A percentile compares a stretch with the other conserved stretches of the same genome.
Evolutionary conservation across 2,329 filamentous ascomycete species (phyloP).

Genomic region (Fusarium staphyleae): DNA sequence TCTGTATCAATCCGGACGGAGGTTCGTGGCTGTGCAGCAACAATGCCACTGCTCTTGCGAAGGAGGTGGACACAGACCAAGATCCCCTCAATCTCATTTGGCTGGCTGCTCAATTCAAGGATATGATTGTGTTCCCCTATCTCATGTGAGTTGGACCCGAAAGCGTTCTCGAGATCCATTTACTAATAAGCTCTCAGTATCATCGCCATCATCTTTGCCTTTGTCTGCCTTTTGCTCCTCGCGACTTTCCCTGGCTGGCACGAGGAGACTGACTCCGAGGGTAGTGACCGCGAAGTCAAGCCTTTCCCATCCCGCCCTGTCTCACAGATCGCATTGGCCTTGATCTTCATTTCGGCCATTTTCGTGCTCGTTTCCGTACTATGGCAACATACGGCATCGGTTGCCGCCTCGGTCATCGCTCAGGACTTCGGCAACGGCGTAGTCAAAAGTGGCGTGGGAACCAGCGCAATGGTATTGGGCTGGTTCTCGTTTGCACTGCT

Average conservation of each 20-base stretch:
- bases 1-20: conserved; percentile 91
- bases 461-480: conserved; percentile 92
- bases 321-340: conserved; percentile 88
- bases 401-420: conserved; percentile 91
- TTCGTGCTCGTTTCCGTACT: conserved; percentile 78
- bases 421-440: conserved; percentile 92
- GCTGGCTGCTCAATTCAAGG: conserved; percentile 96
- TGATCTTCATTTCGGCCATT: conserved; percentile 82
- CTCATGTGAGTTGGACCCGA: conserved; percentile 71
- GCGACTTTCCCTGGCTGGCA: conserved; percentile 98
- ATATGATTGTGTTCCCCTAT: conserved; percentile 98
- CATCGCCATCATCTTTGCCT: conserved; percentile 96
- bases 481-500: conserved; percentile 96
- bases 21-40: conserved; percentile 95
- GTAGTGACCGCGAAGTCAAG: conserved; percentile 89
- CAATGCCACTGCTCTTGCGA: conserved; percentile 92
- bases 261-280: conserved; percentile 81
- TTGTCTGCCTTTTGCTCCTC: conserved; percentile 92
- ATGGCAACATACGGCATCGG: conserved; percentile 95
- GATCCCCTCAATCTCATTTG: conserved; percentile 97
- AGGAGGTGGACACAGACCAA: conserved; percentile 87
- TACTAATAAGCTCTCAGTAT: conserved; percentile 64
- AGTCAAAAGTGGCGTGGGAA: conserved; percentile 87
- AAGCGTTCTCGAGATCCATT: not conserved
- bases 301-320: conserved; percentile 92